phyloP scores from a whole-genome alignment of 352 stramenopile genomes.

The Phytopythium vexans region DNA sequence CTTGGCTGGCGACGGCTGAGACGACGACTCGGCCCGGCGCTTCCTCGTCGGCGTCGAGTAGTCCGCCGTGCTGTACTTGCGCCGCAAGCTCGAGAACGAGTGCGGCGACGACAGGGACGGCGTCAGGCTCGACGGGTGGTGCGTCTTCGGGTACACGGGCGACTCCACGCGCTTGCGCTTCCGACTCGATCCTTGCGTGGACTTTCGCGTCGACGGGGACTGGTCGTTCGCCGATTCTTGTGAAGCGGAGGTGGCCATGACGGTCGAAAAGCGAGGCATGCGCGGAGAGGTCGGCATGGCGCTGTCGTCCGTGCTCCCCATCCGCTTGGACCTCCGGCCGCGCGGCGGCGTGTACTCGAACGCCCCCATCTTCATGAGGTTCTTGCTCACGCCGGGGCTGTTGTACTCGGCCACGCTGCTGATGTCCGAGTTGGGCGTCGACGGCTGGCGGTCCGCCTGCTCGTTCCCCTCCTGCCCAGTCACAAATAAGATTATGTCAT shows the following conservation, averaged over 20 bases:
- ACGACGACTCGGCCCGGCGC: conserved; percentile 13
- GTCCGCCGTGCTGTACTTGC: conserved; percentile 65
- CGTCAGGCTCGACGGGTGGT: conserved; percentile 25
- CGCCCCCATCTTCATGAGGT: conserved; percentile 78
- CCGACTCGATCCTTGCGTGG: conserved; percentile 14
- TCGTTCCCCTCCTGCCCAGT: neutral
- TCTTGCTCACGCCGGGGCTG: conserved; percentile 67
- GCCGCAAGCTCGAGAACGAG: conserved; percentile 43
- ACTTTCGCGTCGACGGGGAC: neutral
- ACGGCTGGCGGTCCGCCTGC: conserved; percentile 14
- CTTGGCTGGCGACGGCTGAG: conserved; percentile 13
- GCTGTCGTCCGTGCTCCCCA: conserved; percentile 14
- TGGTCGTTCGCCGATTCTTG: neutral
- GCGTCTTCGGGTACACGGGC: conserved; percentile 47
- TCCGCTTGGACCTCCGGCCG: conserved; percentile 17
- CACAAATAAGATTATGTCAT: conserved; percentile 6
- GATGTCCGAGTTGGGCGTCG: conserved; percentile 63
- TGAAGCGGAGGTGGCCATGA: conserved; percentile 15
- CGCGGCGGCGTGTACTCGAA: conserved; percentile 73
- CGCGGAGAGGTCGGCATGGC: conserved; percentile 38
- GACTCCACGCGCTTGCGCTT: conserved; percentile 50
- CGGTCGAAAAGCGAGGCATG: conserved; percentile 59
- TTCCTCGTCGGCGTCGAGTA: conserved; percentile 41
- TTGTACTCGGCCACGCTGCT: conserved; percentile 60
- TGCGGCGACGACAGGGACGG: conserved; percentile 26